These are phyloP conservation scores for Starmera caribaea DNA, from an alignment of 805 yeast genomes.

Conservation along the genomic window DNA sequence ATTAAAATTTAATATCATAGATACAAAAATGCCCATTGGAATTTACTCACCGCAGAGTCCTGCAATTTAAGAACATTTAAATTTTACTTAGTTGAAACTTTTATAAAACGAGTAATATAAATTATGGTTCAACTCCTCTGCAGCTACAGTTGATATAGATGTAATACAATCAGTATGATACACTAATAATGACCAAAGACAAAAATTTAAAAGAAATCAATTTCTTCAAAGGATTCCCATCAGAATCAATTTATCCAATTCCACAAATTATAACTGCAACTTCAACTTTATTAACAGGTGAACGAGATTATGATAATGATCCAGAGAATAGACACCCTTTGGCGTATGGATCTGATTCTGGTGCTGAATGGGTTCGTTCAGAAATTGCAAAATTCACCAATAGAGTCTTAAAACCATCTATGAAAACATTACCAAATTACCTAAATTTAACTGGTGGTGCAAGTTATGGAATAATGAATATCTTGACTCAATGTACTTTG, in stretches of 20 bases:
- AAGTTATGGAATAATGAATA: slow-evolving; percentile 68
- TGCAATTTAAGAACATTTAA: no score
- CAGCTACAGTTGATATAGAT: no score
- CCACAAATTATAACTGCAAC: slow-evolving; percentile 51
- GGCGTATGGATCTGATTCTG: slow-evolving; percentile 79
- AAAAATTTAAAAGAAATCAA: slow-evolving; percentile 34
- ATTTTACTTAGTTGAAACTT: no score
- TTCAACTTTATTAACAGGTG: slow-evolving; percentile 31
- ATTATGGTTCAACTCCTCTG: no score
- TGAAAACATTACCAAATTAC: slow-evolving; percentile 36
- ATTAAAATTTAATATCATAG: no score
- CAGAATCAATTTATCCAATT: slow-evolving; percentile 50
- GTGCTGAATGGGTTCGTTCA: slow-evolving; percentile 56
- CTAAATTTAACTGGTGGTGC: slow-evolving; percentile 81
- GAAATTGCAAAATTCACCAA: slow-evolving; percentile 48
- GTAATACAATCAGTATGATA: neutral
- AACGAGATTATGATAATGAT: slow-evolving; percentile 37
- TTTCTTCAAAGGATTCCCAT: slow-evolving; percentile 81
- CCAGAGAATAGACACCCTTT: slow-evolving; percentile 67
- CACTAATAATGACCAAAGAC: no score
- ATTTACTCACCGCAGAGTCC: no score
- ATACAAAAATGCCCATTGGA: no score
- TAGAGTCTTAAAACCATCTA: slow-evolving; percentile 25
- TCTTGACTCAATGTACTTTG: slow-evolving; percentile 53
- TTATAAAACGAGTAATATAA: no score